Base-by-base conservation (phyloP, 2,329 filamentous ascomycete species). In the Xylaria sp. region DNA sequence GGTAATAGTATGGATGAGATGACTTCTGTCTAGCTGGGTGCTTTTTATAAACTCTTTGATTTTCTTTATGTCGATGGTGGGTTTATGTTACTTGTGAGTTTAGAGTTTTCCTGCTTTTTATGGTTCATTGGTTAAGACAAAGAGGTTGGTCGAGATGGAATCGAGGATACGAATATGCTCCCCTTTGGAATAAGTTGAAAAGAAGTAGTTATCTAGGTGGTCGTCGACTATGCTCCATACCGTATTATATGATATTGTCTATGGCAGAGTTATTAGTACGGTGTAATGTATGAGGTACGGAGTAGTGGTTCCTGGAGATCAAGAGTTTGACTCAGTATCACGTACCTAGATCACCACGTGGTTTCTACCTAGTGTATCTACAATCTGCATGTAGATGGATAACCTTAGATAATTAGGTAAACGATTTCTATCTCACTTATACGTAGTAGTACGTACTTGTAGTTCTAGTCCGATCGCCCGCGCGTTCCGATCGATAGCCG, bases 401-500 rank as follows among this genome's bases (percentile, higher is more conserved):
- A 44, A 44, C 16, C 40, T 44, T 44, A 18, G 16, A 18, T 44
- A 18, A 18, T 44, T 44, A 44, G 5, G 40, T 42, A 42, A 13
- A 44, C 40, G 16, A 44, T 21, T 44, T 21, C 18, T 18, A n/a
- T 44, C 40, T 44, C 16, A n/a, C 18, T 18, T 44, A 21, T 16
- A n/a, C 6, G 6, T 12, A 13, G 18, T 18, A 44, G n/a, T 18
- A 44, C 6, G 40, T 44, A 44, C 40, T n/a, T 8, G 32, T 10
- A 35, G 32, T 10, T 35, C 32, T 44, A 6, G 1, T 13, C n/a
- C 16, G 40, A 44, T 44, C 40, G 25, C 6, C 23, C 44, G 50
- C 18, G 50, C 27, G 5, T 3, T 35, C 37, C 48, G 57, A 60
- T 60, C 48, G 40, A 55, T 48, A n/a, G 40, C 18, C n/a, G 42